Evolutionary conservation across 1,284 basidiomycete genomes (phyloP).

Genomic region (Amylostereum areolatum): DNA sequence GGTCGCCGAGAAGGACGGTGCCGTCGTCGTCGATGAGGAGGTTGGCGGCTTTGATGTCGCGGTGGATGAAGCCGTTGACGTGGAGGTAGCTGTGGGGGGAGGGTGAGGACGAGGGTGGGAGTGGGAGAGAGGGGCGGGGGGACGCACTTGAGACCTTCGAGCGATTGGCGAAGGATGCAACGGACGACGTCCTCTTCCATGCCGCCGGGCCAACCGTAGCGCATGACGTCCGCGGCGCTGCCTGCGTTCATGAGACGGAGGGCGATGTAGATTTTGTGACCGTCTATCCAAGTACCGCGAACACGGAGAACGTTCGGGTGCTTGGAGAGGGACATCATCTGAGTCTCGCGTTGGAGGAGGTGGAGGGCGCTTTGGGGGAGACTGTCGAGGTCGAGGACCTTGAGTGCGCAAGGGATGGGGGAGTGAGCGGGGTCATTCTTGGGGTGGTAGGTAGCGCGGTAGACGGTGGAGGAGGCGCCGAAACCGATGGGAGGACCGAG

Average conservation of each 20-base stretch:
- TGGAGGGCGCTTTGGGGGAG: conserved; percentile 62
- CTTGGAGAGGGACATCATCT: conserved; percentile 90
- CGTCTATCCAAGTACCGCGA: conserved; percentile 82
- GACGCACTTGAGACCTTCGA: conserved; percentile 76
- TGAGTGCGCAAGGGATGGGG: conserved; percentile 68
- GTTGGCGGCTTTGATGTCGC: conserved; percentile 88
- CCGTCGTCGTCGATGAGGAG: conserved; percentile 84
- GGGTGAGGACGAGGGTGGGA: neutral
- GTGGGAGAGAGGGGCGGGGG: neutral
- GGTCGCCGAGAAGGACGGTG: conserved; percentile 83
- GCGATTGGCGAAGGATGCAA: conserved; percentile 77
- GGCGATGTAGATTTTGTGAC: conserved; percentile 80
- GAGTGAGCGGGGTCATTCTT: conserved; percentile 25
- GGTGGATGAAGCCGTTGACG: conserved; percentile 84
- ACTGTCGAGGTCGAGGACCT: conserved; percentile 82
- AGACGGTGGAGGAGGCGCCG: conserved; percentile 84
- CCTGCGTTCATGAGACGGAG: conserved; percentile 87
- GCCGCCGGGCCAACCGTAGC: conserved; percentile 77
- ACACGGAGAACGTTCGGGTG: conserved; percentile 89
- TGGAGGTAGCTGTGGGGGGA: conserved; percentile 66
- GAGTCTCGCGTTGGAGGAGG: conserved; percentile 78
- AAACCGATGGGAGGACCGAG: conserved; percentile 75
- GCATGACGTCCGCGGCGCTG: conserved; percentile 83
- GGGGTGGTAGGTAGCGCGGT: conserved; percentile 63
- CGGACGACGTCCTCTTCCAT: conserved; percentile 84